Percentiles rank a stretch among this genome's conserved stretches.
Evolutionary conservation across 2,329 filamentous ascomycete species (phyloP).

Genomic region (Thelonectria blattea): DNA sequence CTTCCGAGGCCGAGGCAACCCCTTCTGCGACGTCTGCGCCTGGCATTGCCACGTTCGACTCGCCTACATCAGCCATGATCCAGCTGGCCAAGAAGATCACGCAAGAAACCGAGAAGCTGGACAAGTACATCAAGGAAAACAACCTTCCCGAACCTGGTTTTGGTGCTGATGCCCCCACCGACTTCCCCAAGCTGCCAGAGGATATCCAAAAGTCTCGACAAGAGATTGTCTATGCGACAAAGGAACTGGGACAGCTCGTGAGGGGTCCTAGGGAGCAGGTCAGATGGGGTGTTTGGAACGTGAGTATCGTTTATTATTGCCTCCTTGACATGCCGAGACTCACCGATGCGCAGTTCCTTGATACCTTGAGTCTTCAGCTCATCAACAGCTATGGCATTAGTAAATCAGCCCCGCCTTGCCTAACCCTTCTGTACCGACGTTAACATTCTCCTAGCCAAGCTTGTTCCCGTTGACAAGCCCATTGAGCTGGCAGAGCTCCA

Average conservation of each 20-base stretch:
- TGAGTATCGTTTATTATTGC: slow-evolving; percentile 39
- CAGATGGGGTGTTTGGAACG: slow-evolving; percentile 59
- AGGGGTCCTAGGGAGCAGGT: slow-evolving; percentile 58
- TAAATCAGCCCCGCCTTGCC: slow-evolving; percentile 35
- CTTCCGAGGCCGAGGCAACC: slow-evolving; percentile 6
- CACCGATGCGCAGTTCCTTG: slow-evolving; percentile 49
- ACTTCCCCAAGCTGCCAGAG: slow-evolving; percentile 55
- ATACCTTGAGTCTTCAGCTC: slow-evolving; percentile 56
- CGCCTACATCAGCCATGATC: slow-evolving; percentile 48
- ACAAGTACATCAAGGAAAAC: slow-evolving; percentile 53
- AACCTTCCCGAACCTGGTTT: slow-evolving; percentile 52
- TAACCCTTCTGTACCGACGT: slow-evolving; percentile 1
- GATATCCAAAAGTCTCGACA: slow-evolving; percentile 53
- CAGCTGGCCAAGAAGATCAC: slow-evolving; percentile 55
- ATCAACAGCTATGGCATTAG: slow-evolving; percentile 58
- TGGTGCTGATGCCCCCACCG: slow-evolving; percentile 49
- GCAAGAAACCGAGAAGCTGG: slow-evolving; percentile 56
- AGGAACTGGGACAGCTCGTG: slow-evolving; percentile 54
- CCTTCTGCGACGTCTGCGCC: slow-evolving; percentile 1
- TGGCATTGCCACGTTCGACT: slow-evolving; percentile 10
- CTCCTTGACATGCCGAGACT: slow-evolving; percentile 14
- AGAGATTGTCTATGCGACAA: slow-evolving; percentile 55
- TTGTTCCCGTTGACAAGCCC: slow-evolving; percentile 54
- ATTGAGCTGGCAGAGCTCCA: slow-evolving; percentile 55
- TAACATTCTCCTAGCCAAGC: slow-evolving; percentile 47